Evolutionary conservation across 148 eudicot genomes (phyloP).

Genomic region (Vaccinium vitisidaea): DNA sequence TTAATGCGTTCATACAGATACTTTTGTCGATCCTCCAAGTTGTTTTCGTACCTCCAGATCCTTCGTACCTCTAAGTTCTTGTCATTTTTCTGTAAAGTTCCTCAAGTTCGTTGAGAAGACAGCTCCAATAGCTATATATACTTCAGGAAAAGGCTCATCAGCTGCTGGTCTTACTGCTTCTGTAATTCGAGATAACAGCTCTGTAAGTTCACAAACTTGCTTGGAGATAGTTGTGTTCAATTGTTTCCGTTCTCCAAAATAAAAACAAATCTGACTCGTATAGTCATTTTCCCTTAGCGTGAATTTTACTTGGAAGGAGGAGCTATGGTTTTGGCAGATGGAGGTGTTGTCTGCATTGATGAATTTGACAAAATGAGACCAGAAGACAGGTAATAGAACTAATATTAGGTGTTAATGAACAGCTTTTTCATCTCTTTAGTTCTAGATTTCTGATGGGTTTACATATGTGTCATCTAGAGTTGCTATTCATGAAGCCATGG

Average conservation of each 20-base stretch:
- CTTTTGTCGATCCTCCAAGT: too few relatives aligned
- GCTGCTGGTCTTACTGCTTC: slow-evolving; percentile 99
- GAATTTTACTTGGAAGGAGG: slow-evolving; percentile 99
- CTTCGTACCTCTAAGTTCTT: slow-evolving; percentile 3
- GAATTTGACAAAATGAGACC: slow-evolving; percentile 99
- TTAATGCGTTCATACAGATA: too few relatives aligned
- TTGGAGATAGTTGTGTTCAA: neutral
- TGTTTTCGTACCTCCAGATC: too few relatives aligned
- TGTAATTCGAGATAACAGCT: slow-evolving; percentile 81
- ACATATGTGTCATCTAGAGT: slow-evolving; percentile 50
- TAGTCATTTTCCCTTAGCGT: slow-evolving; percentile 44
- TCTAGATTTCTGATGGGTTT: slow-evolving; percentile 12
- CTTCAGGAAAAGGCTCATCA: slow-evolving; percentile 99
- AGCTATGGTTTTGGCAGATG: slow-evolving; percentile 99
- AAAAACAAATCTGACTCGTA: neutral
- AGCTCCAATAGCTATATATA: slow-evolving; percentile 95
- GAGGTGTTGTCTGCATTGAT: slow-evolving; percentile 98
- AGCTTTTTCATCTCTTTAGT: neutral
- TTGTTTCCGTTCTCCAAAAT: slow-evolving; percentile 5
- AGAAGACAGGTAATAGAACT: slow-evolving; percentile 74
- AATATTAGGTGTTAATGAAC: neutral
- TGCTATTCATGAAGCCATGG: slow-evolving; percentile 99
- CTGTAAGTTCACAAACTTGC: slow-evolving; percentile 52
- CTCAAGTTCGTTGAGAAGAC: slow-evolving; percentile 99
- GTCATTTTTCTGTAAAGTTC: slow-evolving; percentile 52